These are phyloP conservation scores for Hyaloscypha hepaticicola DNA, from an alignment of 495 filamentous ascomycete genomes.

Conservation along the genomic window DNA sequence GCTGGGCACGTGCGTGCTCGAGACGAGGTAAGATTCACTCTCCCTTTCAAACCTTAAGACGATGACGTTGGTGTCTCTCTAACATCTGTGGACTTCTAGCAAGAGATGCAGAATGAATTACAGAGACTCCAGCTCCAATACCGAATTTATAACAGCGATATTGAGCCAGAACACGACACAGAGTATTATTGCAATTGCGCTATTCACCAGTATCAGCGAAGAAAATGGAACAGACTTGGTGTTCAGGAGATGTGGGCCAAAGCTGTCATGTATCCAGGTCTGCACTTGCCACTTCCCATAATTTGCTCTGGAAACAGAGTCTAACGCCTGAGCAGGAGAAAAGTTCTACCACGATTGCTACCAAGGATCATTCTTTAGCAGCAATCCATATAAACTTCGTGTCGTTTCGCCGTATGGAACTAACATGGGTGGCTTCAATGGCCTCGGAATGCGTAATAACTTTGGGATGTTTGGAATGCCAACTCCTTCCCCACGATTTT, in stretches of 20 bases:
- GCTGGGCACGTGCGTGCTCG: constrained; percentile 37
- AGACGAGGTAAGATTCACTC: constrained; percentile 32
- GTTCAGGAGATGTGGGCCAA: constrained; percentile 45
- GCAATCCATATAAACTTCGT: constrained; percentile 38
- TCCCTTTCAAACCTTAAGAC: neutral
- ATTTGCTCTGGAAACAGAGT: neutral
- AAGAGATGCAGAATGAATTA: constrained; percentile 44
- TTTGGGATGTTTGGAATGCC: constrained; percentile 17
- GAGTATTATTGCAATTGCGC: constrained; percentile 36
- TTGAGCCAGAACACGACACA: constrained; percentile 48
- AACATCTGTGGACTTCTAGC: constrained; percentile 31
- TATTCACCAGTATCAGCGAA: constrained; percentile 36
- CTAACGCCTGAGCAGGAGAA: constrained; percentile 32
- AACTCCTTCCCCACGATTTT: constrained; percentile 29
- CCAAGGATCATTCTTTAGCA: constrained; percentile 25
- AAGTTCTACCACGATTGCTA: constrained; percentile 41
- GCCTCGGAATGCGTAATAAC: constrained; percentile 9
- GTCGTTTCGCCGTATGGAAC: constrained; percentile 33
- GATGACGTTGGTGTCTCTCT: no score
- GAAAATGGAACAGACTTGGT: constrained; percentile 37
- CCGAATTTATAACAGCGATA: constrained; percentile 46
- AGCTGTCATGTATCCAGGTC: constrained; percentile 49
- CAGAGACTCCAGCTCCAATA: constrained; percentile 37
- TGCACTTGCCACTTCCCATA: constrained; percentile 3
- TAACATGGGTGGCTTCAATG: neutral